Base-by-base conservation (phyloP, 495 filamentous ascomycete genomes). In the Margaritispora aquatica region DNA sequence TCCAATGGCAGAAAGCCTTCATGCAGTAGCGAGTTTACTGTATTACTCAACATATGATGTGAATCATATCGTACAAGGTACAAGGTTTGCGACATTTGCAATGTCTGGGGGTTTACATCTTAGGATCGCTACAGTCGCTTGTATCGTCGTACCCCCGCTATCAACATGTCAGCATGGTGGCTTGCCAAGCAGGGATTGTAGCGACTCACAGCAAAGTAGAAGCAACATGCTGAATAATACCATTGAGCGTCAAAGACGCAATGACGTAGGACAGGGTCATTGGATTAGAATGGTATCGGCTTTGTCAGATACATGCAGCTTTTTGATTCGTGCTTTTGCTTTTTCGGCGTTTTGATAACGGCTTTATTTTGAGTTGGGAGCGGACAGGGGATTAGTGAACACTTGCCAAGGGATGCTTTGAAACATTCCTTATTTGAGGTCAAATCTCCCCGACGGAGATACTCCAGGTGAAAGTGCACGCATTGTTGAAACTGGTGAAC, bases 151-250 rank as follows among this genome's bases (percentile, higher is more conserved):
- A n/a, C n/a, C n/a, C n/a, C n/a, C n/a, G n/a, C n/a, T n/a, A n/a
- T n/a, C n/a, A n/a, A 8, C 23, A 41, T 31, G 26, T 34, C 2
- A 54, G n/a, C 26, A 15, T n/a, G 15, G 21, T 26, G 52, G 20
- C 38, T 44, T 44, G 38, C 38, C 38, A 44, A 44, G 38, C 15
- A 8, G 3, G 2, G 2, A 17, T 17, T 17, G 4, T 17, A 44
- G 19, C 38, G 38, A 44, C 38, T 44, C 38, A 44, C 38, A 44
- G 38, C 17, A n/a, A 8, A 44, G 38, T 17, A 15, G 10, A 44
- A 21, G 52, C 51, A 34, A 17, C 9, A 10, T 54, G 52, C 26
- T 54, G 52, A 54, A 54, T 54, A 54, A 54, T 54, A 31, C 20
- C 4, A 3, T 4, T 24, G 31, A 36, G 19, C 24, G 51, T 10